Evolutionary conservation across 768 basidiomycete species (phyloP), one percentile per base, ranked within the genome.

Genomic region (Termitomyces sp.): DNA sequence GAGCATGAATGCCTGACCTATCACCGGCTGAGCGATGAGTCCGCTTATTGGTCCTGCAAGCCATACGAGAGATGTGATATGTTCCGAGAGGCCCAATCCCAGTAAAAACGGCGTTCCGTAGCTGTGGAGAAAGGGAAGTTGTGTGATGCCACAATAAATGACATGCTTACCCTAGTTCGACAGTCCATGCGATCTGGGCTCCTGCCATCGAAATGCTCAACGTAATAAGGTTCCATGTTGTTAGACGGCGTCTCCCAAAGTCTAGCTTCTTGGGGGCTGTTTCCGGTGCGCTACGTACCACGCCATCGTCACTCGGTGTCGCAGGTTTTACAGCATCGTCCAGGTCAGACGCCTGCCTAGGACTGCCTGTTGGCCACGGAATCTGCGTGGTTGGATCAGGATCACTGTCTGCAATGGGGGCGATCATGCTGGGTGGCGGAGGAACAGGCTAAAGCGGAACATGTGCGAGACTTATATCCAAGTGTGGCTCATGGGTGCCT

Each of bases 41-140:
- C 97, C 97, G 62, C 92, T 94, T 61, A 99, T 93, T 5, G 97
- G 97, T 10, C 96, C 91, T 58, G 91, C 91, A 41, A 93, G 80
- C 97, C 97, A 99, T 38, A 99, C 96, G 8, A 98, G 82, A 56
- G 92, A 90, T 0, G 97, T 98, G 16, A 95, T 77, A 69, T 93
- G 87, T 69, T 95, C 95, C 0, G 93, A 88, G 30, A 98, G 73
- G 54, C 81, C 81, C 44, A 82, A 75, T 20, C 65, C 65, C 14
- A 96, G 80, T 41, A 98, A 78, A 71, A 97, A 97, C 1, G 96
- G 96, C 5, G 96, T 98, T 40, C 96, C 96, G 67, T 96, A 97
- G 70, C 96, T 97, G 65, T 54, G n/a, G 50, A 44, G 58, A 58
- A 18, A 55, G 52, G 61, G 41, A 64, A 66, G 57, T 36, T 36